Conservation (phyloP, 495 filamentous ascomycete species). For the Opeltia flavorubescens region DNA sequence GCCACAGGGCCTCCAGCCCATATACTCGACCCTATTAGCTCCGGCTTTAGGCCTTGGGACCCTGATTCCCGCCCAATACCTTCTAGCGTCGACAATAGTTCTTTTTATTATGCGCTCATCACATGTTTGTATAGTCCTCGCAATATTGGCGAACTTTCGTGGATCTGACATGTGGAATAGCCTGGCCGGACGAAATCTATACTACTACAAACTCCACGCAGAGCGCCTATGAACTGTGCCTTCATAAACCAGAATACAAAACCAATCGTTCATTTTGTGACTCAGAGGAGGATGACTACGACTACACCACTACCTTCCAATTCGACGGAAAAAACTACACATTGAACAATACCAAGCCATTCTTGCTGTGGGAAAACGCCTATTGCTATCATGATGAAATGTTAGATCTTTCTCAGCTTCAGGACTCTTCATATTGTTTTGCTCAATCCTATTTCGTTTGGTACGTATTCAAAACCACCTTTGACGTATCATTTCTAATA, state of each 20-base stretch:
- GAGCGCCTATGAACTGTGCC: not conserved
- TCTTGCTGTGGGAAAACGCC: not conserved
- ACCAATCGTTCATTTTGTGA: not conserved
- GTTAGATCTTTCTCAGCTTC: constrained; percentile 4
- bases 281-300: too few species aligned
- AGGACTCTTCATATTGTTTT: constrained; percentile 10
- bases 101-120: too few species aligned
- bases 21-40: constrained; percentile 5
- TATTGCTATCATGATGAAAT: not conserved
- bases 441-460: constrained; percentile 10
- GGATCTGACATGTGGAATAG: not conserved
- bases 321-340: not conserved
- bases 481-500: not conserved
- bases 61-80: not conserved
- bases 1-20: not conserved
- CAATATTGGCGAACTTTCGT: not conserved
- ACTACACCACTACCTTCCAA: constrained; percentile 2
- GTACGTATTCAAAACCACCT: not conserved
- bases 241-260: not conserved
- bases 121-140: not conserved
- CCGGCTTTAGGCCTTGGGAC: not conserved
- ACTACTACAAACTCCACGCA: not conserved
- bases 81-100: not conserved
- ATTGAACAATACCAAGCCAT: not conserved
- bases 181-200: not conserved